Base-by-base conservation (phyloP, 805 yeast species). In the Candida boleticola region DNA sequence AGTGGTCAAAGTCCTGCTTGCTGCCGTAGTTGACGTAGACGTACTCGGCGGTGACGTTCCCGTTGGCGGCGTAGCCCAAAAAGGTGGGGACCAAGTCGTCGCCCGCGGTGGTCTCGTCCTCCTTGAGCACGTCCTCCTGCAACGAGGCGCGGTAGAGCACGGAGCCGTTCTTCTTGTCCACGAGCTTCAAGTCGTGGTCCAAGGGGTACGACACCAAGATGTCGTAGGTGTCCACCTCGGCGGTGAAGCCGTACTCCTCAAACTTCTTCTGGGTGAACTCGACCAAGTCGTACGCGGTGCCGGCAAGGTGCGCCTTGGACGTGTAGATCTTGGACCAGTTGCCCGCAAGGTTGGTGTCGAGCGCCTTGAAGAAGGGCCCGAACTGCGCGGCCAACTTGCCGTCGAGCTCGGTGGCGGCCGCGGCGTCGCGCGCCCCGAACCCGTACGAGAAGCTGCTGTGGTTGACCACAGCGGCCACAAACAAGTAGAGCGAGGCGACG, bases 51-150 rank as follows among this genome's bases (percentile, higher is more conserved):
- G 76, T 72, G 10, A 79, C 79, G 40, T 77, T 73, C 1, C 87
- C 89, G 51, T 73, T 75, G 7, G 83, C 80, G 1, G 85, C 80
- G 51, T 82, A 84, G 0, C 80, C 82, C 58, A 82, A 79, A 52
- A 75, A 82, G 0, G 82, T 79, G 1, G 76, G 79, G 32, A 61
- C 64, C 23, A 55, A 47, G 42, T 68, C 66, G 42, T 67, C 55
- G 20, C 68, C 68, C 16, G 57, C 49, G 22, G 74, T 55, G 13
- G 75, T 64, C 18, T 59, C 49, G 47, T 73, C 79, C 22, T 67
- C 71, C 4, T 57, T 54, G 18, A 76, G 43, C 6, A 52, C 64
- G 38, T 74, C 81, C 57, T 82, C 87, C 44, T 66, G 56, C 52
- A 79, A 62, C 1, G 71, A 71, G 0, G 85, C 79, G 20, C 68